Evolutionary conservation across 1,139 yeast species (phyloP).

Genomic region (Geotrichum siamense): DNA sequence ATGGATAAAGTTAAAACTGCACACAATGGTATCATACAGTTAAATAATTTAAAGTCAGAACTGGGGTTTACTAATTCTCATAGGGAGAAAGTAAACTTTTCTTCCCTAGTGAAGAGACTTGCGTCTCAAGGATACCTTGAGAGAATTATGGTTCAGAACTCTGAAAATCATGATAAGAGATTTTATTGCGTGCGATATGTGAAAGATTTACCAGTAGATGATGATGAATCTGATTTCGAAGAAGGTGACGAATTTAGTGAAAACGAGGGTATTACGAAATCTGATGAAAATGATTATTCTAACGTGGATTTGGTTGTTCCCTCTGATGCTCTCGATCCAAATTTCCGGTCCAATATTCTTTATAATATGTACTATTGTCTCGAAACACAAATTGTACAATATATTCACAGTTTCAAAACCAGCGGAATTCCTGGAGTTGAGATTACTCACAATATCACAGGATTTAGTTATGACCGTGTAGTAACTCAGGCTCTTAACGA

Average conservation of each 20-base stretch:
- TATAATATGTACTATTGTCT: constrained; percentile 55
- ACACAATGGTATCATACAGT: constrained; percentile 60
- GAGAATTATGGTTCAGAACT: constrained; percentile 50
- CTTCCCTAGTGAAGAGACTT: constrained; percentile 46
- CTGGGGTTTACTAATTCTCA: constrained; percentile 45
- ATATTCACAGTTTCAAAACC: constrained; percentile 37
- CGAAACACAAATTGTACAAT: constrained; percentile 52
- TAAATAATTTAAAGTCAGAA: constrained; percentile 12
- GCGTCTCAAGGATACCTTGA: constrained; percentile 49
- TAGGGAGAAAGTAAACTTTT: constrained; percentile 45
- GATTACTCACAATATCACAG: constrained; percentile 45
- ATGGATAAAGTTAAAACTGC: constrained; percentile 55
- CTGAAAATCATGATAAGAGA: constrained; percentile 40
- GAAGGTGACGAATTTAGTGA: constrained; percentile 34
- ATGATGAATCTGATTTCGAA: constrained; percentile 26
- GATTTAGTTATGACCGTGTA: constrained; percentile 46
- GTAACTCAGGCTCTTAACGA: constrained; percentile 46
- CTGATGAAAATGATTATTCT: too few relatives aligned
- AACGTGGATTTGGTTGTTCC: too few relatives aligned
- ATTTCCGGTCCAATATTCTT: constrained; percentile 14
- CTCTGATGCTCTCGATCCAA: too few relatives aligned
- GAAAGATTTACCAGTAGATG: constrained; percentile 40
- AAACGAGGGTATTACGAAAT: constrained; percentile 26
- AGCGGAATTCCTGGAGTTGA: constrained; percentile 55
- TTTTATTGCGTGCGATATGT: constrained; percentile 56